Conservation (phyloP, 768 basidiomycete species). For the Cyclocybe cylindracea region DNA sequence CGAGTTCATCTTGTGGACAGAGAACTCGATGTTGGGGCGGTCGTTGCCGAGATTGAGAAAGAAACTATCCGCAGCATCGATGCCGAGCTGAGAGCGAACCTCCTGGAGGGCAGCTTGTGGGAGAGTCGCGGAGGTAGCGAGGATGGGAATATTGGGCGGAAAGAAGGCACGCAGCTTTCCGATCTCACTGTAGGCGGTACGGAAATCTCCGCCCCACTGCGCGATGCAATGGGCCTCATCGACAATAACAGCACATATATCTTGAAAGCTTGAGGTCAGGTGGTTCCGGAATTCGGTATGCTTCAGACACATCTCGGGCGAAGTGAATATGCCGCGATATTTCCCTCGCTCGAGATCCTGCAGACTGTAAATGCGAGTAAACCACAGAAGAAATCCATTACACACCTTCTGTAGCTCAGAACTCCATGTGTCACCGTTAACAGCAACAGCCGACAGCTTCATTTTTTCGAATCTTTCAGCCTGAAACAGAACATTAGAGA, state of each 20-base stretch:
- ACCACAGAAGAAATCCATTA: neutral
- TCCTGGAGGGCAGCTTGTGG: constrained; percentile 25
- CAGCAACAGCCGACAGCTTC: constrained; percentile 27
- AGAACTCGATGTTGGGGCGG: constrained; percentile 32
- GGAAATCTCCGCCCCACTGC: constrained; percentile 31
- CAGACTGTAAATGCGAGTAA: too few species aligned
- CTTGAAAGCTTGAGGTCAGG: constrained; percentile 12
- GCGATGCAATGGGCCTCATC: constrained; percentile 40
- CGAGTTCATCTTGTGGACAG: constrained; percentile 21
- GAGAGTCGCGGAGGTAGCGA: constrained; percentile 1
- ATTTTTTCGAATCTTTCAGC: constrained; percentile 26
- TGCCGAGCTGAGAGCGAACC: constrained; percentile 20
- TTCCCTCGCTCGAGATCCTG: constrained; percentile 24
- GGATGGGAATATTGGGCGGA: too few species aligned
- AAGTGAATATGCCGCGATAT: constrained; percentile 27
- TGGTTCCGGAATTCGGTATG: too few species aligned
- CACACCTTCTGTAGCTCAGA: constrained; percentile 26
- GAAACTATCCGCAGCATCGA: constrained; percentile 22
- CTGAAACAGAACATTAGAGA: constrained; percentile 14
- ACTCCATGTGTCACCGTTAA: constrained; percentile 38
- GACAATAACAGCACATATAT: constrained; percentile 28
- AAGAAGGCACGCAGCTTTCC: constrained; percentile 12
- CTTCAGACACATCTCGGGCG: too few species aligned
- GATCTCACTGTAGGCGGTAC: constrained; percentile 26
- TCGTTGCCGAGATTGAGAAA: constrained; percentile 39